Evolutionary conservation across 768 basidiomycete genomes (phyloP), one percentile per base, ranked within the genome.

Genomic region (Paxillus ammoniavirescens): DNA sequence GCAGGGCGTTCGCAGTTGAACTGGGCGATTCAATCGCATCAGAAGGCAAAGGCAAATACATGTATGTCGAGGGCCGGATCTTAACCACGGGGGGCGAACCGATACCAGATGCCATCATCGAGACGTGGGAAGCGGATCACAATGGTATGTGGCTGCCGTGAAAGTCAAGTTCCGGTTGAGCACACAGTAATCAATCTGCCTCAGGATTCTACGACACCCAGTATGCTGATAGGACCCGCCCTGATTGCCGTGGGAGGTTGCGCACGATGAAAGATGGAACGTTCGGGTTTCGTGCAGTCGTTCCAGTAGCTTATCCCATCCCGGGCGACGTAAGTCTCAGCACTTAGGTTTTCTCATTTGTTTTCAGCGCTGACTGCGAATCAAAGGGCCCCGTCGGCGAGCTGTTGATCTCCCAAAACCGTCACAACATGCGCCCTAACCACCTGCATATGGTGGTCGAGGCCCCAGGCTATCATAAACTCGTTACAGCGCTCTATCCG

Each of bases 81-180:
- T 62, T 82, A 30, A 66, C 65, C 14, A 84, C 82, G 1, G 71
- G 79, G 33, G 89, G 90, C 18, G 72, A 76, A n/a, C 84, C 86
- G 2, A 77, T 93, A 49, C 67, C 83, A 5, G 74, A 74, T 47
- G 89, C 87, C 0, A 61, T 78, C 42, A 87, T 92, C 54, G 87
- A 91, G 49, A 91, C 89, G n/a, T 91, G 88, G 89, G 88, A 91
- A 67, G 84, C 89, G 8, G 91, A 93, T 60, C 76, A 75, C 0
- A 54, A 77, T 47, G 87, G 87, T 61, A 61, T 67, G 64, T 4
- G 17, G 28, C 1, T 35, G 17, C 17, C 47, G 36, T 73, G 75
- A 54, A 68, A 64, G 7, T 75, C 77, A 56, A 5, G 54, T 36
- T 55, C 8, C 6, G 38, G 38, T 8, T 31, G 6, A 33, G 42